Evolutionary conservation across 352 stramenopile species (phyloP), one percentile per base, ranked within the genome.

Genomic region (Phytopythium oedochilum): DNA sequence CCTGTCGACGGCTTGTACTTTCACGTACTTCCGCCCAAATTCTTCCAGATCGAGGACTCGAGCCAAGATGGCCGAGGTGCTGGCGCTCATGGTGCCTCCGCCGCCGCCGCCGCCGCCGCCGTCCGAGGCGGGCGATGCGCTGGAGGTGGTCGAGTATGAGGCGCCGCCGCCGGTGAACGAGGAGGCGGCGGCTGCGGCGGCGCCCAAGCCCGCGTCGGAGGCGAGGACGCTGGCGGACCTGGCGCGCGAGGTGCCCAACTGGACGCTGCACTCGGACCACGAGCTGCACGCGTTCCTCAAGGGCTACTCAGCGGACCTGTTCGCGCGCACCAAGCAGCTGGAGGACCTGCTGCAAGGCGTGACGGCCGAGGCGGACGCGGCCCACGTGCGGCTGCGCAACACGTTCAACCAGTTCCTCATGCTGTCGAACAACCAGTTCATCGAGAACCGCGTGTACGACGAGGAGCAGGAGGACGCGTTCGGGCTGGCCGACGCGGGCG

Each of bases 361-460:
- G 28, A 75, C 79, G 7, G 71, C 73, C n/a, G 78, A 75, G 20
- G 75, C 82, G 6, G 78, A 92, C 55, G 70, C 70, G 15, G 74
- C 86, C 3, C 69, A 91, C 39, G 83, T 95, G 48, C 78, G 84
- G 3, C 68, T 93, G 0, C 74, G 78, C 22, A 95, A 95, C 70
- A 87, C 82, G 31, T 89, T 94, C 58, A 95, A 93, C 64, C 68
- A 89, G 71, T 95, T 95, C 59, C 73, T 95, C 17, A 81, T 92
- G 83, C 71, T 93, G 20, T 88, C 69, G 14, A 89, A 95, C 63
- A 95, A 79, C 55, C 86, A 95, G 68, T 95, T 95, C 57, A 90
- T 95, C 40, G 86, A 95, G 60, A 94, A 94, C 61, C 85, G 85
- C 61, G 85, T 95, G 42, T 94, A 94, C 64, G 86, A 94, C 61